These are phyloP conservation scores for Vickermania ingenoplastis DNA, from an alignment of 208 protist genomes.

Conservation along the genomic window DNA sequence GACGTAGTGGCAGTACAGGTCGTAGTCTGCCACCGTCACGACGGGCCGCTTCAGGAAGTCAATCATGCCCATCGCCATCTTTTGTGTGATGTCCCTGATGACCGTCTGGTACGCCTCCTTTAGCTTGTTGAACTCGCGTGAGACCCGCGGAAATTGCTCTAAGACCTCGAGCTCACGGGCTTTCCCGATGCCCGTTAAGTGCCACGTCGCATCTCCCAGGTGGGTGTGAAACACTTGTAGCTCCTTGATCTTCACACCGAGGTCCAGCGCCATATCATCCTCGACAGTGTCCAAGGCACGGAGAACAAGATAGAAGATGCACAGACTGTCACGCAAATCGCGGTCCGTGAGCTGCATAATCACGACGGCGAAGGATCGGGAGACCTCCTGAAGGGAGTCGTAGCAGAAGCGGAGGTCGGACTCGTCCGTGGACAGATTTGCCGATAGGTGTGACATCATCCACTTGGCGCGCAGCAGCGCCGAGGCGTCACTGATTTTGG, in stretches of 20 bases:
- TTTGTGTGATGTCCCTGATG: slow-evolving; percentile 87
- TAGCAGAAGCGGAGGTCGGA: slow-evolving; percentile 85
- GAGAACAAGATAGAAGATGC: slow-evolving; percentile 96
- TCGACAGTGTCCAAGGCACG: slow-evolving; percentile 93
- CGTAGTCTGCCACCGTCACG: slow-evolving; percentile 78
- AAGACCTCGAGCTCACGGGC: slow-evolving; percentile 66
- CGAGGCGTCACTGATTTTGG: slow-evolving; percentile 14
- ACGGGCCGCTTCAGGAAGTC: slow-evolving; percentile 80
- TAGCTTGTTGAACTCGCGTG: slow-evolving; percentile 52
- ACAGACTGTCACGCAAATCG: slow-evolving; percentile 84
- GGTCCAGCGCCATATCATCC: slow-evolving; percentile 86
- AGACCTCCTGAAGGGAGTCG: slow-evolving; percentile 78
- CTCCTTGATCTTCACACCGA: slow-evolving; percentile 56
- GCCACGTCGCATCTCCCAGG: slow-evolving; percentile 39
- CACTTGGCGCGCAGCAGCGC: slow-evolving; percentile 57
- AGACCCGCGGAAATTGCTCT: slow-evolving; percentile 55
- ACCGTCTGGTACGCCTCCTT: slow-evolving; percentile 68
- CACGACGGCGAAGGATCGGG: slow-evolving; percentile 90
- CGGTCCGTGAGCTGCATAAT: slow-evolving; percentile 82
- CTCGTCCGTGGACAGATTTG: slow-evolving; percentile 26
- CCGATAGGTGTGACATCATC: slow-evolving; percentile 21
- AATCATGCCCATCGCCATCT: slow-evolving; percentile 93
- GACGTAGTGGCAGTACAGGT: slow-evolving; percentile 97
- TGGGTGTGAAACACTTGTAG: slow-evolving; percentile 75
- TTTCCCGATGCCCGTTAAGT: slow-evolving; percentile 41